Conservation (phyloP, 805 yeast species). For the Ogataea methylovora region DNA sequence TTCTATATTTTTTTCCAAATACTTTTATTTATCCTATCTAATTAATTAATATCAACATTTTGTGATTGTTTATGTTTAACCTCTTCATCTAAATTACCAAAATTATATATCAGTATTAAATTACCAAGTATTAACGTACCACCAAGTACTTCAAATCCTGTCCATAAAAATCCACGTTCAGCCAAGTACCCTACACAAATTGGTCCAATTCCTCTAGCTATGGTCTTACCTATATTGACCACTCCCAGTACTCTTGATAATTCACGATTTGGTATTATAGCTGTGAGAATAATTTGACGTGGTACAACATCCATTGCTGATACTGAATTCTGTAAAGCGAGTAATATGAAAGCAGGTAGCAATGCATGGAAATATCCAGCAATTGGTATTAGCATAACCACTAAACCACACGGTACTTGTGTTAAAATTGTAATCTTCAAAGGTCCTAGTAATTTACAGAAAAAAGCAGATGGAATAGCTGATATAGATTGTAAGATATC, state of each 20-base stretch:
- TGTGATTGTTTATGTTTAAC: constrained; percentile 11
- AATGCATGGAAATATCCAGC: constrained; percentile 23
- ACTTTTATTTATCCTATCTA: neutral
- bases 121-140: constrained; percentile 44
- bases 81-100: constrained; percentile 30
- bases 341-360: constrained; percentile 39
- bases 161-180: constrained; percentile 33
- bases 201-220: constrained; percentile 81
- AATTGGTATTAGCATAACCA: constrained; percentile 48
- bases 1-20: neutral
- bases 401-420: constrained; percentile 71
- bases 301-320: constrained; percentile 90
- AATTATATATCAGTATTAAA: constrained; percentile 32
- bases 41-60: constrained; percentile 11
- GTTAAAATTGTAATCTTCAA: constrained; percentile 66
- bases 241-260: constrained; percentile 75
- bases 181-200: constrained; percentile 72
- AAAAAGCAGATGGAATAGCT: constrained; percentile 67
- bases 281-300: constrained; percentile 70
- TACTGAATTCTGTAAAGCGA: constrained; percentile 52
- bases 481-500: constrained; percentile 59
- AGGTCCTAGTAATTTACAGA: constrained; percentile 68
- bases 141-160: constrained; percentile 48
- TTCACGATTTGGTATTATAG: constrained; percentile 54
- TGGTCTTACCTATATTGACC: constrained; percentile 79